Conservation (phyloP, 495 filamentous ascomycete genomes). For the Penicillium crystallinum region DNA sequence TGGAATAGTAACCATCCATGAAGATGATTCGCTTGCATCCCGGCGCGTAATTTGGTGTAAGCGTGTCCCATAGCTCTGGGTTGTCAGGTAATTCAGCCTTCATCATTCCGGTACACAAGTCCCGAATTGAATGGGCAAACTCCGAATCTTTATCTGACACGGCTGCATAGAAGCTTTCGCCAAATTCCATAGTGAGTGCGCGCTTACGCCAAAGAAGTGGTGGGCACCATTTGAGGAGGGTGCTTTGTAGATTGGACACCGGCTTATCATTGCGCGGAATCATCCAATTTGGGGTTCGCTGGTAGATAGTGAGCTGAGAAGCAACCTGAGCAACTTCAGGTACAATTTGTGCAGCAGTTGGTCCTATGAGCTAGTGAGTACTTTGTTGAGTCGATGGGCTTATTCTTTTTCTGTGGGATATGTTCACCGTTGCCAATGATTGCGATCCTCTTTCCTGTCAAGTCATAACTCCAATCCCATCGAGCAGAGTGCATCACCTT, state of each 20-base stretch:
- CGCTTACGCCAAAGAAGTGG: slow-evolving; percentile 44
- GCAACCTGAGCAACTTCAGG: slow-evolving; percentile 55
- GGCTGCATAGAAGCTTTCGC: slow-evolving; percentile 39
- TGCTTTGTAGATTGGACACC: slow-evolving; percentile 33
- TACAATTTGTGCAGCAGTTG: slow-evolving; percentile 67
- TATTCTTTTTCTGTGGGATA: too few species aligned
- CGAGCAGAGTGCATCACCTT: slow-evolving; percentile 51
- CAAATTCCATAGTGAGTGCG: slow-evolving; percentile 42
- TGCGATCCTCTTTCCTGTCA: slow-evolving; percentile 47
- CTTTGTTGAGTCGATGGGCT: slow-evolving; percentile 15
- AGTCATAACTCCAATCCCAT: slow-evolving; percentile 47
- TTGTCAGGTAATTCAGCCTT: slow-evolving; percentile 33
- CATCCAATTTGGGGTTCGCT: slow-evolving; percentile 66
- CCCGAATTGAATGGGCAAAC: slow-evolving; percentile 28
- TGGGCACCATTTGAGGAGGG: slow-evolving; percentile 39
- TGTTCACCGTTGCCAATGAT: slow-evolving; percentile 50
- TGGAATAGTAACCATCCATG: slow-evolving; percentile 51
- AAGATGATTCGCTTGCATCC: slow-evolving; percentile 55
- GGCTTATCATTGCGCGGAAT: slow-evolving; percentile 41
- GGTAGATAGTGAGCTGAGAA: slow-evolving; percentile 56
- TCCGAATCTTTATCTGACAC: slow-evolving; percentile 31
- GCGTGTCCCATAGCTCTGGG: slow-evolving; percentile 43
- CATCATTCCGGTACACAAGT: slow-evolving; percentile 23
- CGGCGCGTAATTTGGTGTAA: slow-evolving; percentile 46
- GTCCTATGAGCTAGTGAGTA: slow-evolving; percentile 48